Percentiles rank a stretch among this genome's conserved stretches.
Conservation (phyloP, 2,329 filamentous ascomycete species). For the Torrubiella hemipterigena region DNA sequence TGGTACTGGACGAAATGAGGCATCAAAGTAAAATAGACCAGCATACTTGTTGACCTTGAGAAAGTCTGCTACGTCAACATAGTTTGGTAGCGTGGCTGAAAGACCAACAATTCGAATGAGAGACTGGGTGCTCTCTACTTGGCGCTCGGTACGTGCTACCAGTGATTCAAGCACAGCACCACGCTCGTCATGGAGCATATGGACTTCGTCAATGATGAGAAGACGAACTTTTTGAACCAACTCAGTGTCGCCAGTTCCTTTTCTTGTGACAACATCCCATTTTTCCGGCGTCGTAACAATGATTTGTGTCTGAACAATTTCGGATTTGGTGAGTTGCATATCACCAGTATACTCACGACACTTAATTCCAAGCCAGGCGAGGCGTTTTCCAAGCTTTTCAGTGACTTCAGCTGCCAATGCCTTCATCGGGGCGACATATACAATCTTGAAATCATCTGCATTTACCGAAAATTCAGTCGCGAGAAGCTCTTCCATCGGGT, state of each 20-base stretch:
- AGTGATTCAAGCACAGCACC: constrained; percentile 93
- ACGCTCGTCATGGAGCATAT: constrained; percentile 97
- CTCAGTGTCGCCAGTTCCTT: constrained; percentile 94
- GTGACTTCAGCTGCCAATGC: constrained; percentile 93
- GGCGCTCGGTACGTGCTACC: constrained; percentile 85
- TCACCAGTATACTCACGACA: constrained; percentile 93
- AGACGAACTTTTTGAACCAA: constrained; percentile 93
- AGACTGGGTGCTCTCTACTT: constrained; percentile 96
- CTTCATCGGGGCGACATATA: constrained; percentile 99
- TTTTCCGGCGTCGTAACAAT: constrained; percentile 98
- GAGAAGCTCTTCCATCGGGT: constrained; percentile 60
- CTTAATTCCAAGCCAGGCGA: constrained; percentile 87
- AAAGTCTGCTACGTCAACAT: constrained; percentile 92
- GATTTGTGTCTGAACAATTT: constrained; percentile 92
- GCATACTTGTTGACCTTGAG: constrained; percentile 88
- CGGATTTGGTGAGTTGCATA: constrained; percentile 95
- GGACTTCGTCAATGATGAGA: constrained; percentile 95
- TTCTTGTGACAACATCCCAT: constrained; percentile 96
- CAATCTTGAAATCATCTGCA: constrained; percentile 87
- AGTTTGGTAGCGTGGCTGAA: constrained; percentile 92
- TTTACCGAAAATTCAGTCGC: constrained; percentile 73
- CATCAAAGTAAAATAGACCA: constrained; percentile 93
- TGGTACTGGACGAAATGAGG: constrained; percentile 89
- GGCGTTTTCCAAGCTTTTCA: constrained; percentile 79
- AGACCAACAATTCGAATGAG: constrained; percentile 93